Conservation (phyloP, 176 grass and related monocot species). For the Pontederia paniculata region DNA sequence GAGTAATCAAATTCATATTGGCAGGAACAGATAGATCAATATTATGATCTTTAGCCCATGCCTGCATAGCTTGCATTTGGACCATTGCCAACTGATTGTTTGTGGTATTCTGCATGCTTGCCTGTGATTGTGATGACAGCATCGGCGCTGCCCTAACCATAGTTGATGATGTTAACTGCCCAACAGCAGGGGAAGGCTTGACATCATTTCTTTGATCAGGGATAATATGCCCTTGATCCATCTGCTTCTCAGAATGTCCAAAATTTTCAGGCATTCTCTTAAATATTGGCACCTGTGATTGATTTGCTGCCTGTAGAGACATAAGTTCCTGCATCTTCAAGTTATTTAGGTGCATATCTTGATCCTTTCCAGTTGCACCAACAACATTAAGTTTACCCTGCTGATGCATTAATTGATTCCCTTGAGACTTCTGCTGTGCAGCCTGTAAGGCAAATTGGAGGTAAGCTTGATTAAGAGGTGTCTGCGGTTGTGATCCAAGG, state of each 20-base stretch:
- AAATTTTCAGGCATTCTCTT: constrained; percentile 41
- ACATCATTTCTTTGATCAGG: constrained; percentile 52
- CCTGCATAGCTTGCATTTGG: constrained; percentile 78
- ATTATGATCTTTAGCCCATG: constrained; percentile 83
- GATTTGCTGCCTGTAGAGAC: constrained; percentile 36
- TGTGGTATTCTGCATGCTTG: constrained; percentile 16
- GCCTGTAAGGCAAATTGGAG: constrained; percentile 57
- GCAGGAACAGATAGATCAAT: constrained; percentile 80
- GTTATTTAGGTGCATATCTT: constrained; percentile 42
- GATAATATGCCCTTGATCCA: constrained; percentile 29
- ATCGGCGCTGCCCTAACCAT: constrained; percentile 39
- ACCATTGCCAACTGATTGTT: constrained; percentile 38
- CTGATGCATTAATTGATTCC: constrained; percentile 52
- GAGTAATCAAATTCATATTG: constrained; percentile 62
- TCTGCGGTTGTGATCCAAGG: constrained; percentile 25
- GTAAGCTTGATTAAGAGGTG: constrained; percentile 60
- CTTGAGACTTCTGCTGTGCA: constrained; percentile 57
- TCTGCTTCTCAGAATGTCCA: constrained; percentile 38
- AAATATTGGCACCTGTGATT: constrained; percentile 30
- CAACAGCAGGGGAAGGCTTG: constrained; percentile 46
- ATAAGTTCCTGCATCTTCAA: constrained; percentile 74
- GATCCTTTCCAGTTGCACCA: constrained; percentile 37
- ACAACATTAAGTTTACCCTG: constrained; percentile 50
- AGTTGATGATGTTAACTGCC: constrained; percentile 30
- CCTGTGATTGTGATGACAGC: constrained; percentile 35